These are phyloP conservation scores for Yamadazyma tumulicola DNA, from an alignment of 805 yeast genomes.

Conservation along the genomic window DNA sequence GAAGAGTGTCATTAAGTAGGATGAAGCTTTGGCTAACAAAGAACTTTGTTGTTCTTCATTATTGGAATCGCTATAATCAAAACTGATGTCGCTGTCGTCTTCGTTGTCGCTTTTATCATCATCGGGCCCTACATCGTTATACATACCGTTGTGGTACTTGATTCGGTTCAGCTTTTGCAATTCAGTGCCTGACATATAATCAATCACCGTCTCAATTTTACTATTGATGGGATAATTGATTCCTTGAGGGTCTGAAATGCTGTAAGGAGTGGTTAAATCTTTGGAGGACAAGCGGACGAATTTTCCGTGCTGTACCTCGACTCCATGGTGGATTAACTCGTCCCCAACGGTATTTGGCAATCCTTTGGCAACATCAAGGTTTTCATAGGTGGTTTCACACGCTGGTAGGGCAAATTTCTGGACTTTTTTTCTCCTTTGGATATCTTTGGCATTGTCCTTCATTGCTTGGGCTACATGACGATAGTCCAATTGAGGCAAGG, in stretches of 20 bases:
- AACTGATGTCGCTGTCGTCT: slow-evolving; percentile 5
- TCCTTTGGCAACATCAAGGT: slow-evolving; percentile 38
- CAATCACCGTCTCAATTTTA: slow-evolving; percentile 7
- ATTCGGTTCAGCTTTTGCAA: slow-evolving; percentile 16
- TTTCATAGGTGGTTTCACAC: slow-evolving; percentile 32
- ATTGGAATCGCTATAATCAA: slow-evolving; percentile 4
- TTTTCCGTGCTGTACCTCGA: slow-evolving; percentile 44
- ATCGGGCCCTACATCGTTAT: slow-evolving; percentile 15
- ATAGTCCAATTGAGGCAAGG: slow-evolving; percentile 26
- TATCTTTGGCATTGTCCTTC: slow-evolving; percentile 21
- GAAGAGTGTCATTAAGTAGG: slow-evolving; percentile 7
- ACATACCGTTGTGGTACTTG: slow-evolving; percentile 35
- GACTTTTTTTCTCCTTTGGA: slow-evolving; percentile 17
- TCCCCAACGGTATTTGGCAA: slow-evolving; percentile 44
- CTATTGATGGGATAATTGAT: slow-evolving; percentile 20
- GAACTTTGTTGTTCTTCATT: neutral
- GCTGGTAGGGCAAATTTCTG: slow-evolving; percentile 19
- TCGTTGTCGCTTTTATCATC: too few relatives aligned
- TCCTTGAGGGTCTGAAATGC: slow-evolving; percentile 46
- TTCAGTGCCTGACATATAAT: slow-evolving; percentile 17
- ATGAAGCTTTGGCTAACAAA: slow-evolving; percentile 8
- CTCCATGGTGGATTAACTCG: slow-evolving; percentile 48
- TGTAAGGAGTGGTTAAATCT: slow-evolving; percentile 41
- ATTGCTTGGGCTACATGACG: slow-evolving; percentile 20
- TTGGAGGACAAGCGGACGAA: slow-evolving; percentile 42